Percentiles rank a stretch among this genome's conserved stretches.
These are phyloP conservation scores for Carex cristatella DNA, from an alignment of 176 grass and related monocot genomes.

Conservation along the genomic window DNA sequence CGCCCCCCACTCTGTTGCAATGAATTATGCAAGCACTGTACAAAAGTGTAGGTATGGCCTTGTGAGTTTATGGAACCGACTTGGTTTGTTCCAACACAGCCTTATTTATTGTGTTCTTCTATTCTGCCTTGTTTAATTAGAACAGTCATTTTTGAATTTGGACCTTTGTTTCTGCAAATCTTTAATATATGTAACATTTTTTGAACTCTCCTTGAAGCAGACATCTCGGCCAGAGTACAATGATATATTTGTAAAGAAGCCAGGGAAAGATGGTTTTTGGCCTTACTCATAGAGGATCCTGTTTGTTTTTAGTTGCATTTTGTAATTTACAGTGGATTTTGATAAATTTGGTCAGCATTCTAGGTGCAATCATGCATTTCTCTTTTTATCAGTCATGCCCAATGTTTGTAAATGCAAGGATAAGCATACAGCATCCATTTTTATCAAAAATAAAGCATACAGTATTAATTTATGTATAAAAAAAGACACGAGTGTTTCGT, in stretches of 20 bases:
- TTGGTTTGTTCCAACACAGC: neutral
- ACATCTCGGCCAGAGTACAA: slow-evolving; percentile 22
- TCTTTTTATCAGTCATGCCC: neutral
- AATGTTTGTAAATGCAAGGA: neutral
- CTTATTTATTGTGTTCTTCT: neutral
- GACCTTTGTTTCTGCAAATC: neutral
- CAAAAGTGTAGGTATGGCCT: neutral
- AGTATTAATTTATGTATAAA: neutral
- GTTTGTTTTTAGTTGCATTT: neutral
- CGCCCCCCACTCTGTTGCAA: neutral
- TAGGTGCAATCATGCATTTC: neutral
- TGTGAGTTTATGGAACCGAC: neutral
- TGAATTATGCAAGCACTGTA: neutral
- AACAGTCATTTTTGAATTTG: neutral
- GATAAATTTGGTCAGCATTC: slow-evolving; percentile 1
- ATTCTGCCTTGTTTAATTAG: neutral
- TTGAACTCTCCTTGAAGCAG: slow-evolving; percentile 6
- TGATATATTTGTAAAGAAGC: slow-evolving; percentile 26
- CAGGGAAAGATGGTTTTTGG: slow-evolving; percentile 8
- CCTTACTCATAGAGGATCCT: neutral
- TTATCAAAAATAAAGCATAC: neutral
- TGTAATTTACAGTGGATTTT: neutral
- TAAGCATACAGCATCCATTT: neutral
- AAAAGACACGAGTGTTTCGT: neutral
- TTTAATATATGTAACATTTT: neutral